phyloP scores from a whole-genome alignment of 805 yeast genomes.

The Osmozyma mogii region DNA sequence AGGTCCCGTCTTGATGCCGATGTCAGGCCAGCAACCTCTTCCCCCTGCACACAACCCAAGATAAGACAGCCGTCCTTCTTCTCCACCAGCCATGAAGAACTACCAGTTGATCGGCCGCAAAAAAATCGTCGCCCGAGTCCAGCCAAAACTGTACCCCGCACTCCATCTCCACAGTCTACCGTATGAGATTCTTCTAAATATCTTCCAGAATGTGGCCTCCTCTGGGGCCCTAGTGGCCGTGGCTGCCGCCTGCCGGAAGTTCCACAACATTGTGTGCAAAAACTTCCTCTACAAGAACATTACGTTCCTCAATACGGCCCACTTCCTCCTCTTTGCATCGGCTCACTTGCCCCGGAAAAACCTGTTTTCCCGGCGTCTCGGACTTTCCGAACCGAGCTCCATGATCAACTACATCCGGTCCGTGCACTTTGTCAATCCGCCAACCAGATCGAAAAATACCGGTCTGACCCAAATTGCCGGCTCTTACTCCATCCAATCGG shows the following conservation, averaged over 20 bases:
- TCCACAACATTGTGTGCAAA: slow-evolving; percentile 28
- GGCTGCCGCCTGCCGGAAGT: slow-evolving; percentile 20
- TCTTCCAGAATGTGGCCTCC: slow-evolving; percentile 19
- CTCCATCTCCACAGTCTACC: slow-evolving; percentile 35
- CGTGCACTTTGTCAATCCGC: slow-evolving; percentile 28
- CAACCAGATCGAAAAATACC: slow-evolving; percentile 15
- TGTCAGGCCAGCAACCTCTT: no score
- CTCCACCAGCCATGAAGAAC: slow-evolving; percentile 20
- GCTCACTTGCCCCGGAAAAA: slow-evolving; percentile 20
- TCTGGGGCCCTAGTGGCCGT: slow-evolving; percentile 17
- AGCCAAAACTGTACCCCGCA: slow-evolving; percentile 16
- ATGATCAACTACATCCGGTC: slow-evolving; percentile 23
- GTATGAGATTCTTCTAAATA: slow-evolving; percentile 31
- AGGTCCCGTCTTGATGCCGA: no score
- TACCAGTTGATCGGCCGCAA: slow-evolving; percentile 37
- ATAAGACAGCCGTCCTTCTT: no score
- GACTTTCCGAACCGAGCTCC: slow-evolving; percentile 19
- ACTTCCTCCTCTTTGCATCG: slow-evolving; percentile 29
- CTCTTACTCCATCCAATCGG: slow-evolving; percentile 23
- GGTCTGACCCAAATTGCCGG: slow-evolving; percentile 28
- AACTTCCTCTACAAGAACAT: slow-evolving; percentile 30
- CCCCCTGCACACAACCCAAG: no score
- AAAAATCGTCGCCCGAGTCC: slow-evolving; percentile 11
- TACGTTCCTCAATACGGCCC: slow-evolving; percentile 14
- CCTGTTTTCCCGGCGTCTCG: slow-evolving; percentile 15